These are phyloP conservation scores for Imleria badia DNA, from an alignment of 768 basidiomycete species.

Conservation along the genomic window DNA sequence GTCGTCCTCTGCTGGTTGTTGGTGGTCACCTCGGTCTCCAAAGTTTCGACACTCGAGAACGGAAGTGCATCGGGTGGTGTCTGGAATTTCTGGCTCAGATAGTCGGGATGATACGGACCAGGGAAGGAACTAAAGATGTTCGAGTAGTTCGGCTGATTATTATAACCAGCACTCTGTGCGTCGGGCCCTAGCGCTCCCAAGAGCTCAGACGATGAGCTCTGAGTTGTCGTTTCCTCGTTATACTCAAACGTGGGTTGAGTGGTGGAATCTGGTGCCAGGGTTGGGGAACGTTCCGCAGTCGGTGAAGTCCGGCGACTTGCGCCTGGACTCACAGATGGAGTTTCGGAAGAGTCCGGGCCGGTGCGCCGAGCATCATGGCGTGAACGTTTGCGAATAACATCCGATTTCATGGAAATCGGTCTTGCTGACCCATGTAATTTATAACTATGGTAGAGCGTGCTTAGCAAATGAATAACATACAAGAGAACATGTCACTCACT, in stretches of 20 bases:
- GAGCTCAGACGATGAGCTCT: constrained; percentile 50
- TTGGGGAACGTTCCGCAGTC: constrained; percentile 57
- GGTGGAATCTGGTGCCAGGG: constrained; percentile 68
- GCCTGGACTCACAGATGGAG: constrained; percentile 73
- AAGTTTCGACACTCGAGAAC: constrained; percentile 47
- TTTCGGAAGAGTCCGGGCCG: constrained; percentile 55
- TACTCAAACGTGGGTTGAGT: constrained; percentile 56
- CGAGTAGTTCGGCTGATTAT: constrained; percentile 30
- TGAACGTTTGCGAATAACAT: constrained; percentile 85
- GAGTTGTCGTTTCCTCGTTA: constrained; percentile 41
- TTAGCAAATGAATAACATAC: constrained; percentile 8
- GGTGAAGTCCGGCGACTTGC: constrained; percentile 75
- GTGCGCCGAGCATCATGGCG: constrained; percentile 72
- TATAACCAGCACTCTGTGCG: constrained; percentile 24
- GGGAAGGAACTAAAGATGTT: constrained; percentile 51
- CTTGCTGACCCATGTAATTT: constrained; percentile 84
- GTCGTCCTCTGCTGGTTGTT: constrained; percentile 39
- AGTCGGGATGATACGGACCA: constrained; percentile 76
- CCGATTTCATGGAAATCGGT: constrained; percentile 90
- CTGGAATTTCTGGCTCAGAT: constrained; percentile 52
- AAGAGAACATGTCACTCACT: constrained; percentile 42
- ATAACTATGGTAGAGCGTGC: constrained; percentile 42
- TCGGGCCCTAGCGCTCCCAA: constrained; percentile 44
- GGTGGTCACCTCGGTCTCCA: constrained; percentile 41
- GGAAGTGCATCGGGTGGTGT: constrained; percentile 51